Conservation (phyloP, 768 basidiomycete species). For the Agaricus subrufescens region DNA sequence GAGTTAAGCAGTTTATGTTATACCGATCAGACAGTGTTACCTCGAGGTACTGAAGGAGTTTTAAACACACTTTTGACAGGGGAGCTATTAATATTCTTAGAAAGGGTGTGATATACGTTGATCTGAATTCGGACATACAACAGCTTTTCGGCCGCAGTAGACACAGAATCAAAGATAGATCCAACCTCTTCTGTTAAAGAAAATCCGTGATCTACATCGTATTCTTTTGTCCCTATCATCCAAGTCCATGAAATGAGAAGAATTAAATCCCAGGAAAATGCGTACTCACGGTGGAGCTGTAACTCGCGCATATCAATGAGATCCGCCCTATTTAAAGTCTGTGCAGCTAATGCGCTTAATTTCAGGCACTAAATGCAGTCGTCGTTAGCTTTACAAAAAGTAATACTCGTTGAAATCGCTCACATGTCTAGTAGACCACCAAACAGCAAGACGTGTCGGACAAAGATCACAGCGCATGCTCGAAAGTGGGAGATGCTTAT, state of each 20-base stretch:
- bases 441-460: conserved; percentile 44
- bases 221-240: conserved; percentile 21
- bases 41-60: not conserved
- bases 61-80: not conserved
- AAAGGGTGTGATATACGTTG: not conserved
- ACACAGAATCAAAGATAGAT: conserved; percentile 47
- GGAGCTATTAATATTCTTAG: not conserved
- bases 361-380: conserved; percentile 33
- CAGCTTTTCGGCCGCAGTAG: conserved; percentile 43
- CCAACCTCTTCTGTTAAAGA: conserved; percentile 37
- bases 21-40: not conserved
- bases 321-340: conserved; percentile 40
- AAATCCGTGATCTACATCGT: conserved; percentile 21
- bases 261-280: not conserved
- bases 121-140: conserved; percentile 24
- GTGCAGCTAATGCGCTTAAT: conserved; percentile 51
- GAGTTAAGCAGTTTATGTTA: not conserved
- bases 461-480: conserved; percentile 64
- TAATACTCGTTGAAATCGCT: conserved; percentile 5
- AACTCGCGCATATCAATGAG: conserved; percentile 37
- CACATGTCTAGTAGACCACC: conserved; percentile 53
- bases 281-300: conserved; percentile 42
- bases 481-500: conserved; percentile 52
- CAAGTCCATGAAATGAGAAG: not conserved
- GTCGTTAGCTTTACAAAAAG: not conserved